A percentile compares a stretch with the other conserved stretches of the same genome.
These are phyloP conservation scores for Pichia heedii DNA, from an alignment of 805 yeast genomes.

Conservation along the genomic window DNA sequence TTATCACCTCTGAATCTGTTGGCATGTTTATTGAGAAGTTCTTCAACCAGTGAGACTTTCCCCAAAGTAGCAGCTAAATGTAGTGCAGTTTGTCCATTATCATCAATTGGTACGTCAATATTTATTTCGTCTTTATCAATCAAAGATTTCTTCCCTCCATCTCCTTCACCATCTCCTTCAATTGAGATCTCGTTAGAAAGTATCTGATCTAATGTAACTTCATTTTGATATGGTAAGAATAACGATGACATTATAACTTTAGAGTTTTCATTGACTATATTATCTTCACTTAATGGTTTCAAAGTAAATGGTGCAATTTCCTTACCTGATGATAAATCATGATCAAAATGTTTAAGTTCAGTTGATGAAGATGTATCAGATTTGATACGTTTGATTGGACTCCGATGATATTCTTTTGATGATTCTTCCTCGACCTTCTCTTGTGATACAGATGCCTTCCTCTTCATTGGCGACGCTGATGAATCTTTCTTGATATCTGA, in stretches of 20 bases:
- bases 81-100: constrained; percentile 83
- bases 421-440: no score
- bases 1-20: constrained; percentile 64
- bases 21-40: constrained; percentile 59
- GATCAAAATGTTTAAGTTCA: constrained; percentile 18
- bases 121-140: constrained; percentile 28
- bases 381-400: background rate
- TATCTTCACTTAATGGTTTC: constrained; percentile 31
- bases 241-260: constrained; percentile 39
- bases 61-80: constrained; percentile 97
- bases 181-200: background rate
- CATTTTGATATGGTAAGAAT: constrained; percentile 36
- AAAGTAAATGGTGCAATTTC: constrained; percentile 41
- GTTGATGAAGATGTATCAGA: no score
- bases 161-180: background rate
- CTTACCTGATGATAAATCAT: constrained; percentile 31
- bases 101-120: constrained; percentile 84
- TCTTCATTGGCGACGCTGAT: no score
- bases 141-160: background rate
- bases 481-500: no score
- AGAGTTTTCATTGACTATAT: constrained; percentile 22
- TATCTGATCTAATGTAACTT: constrained; percentile 14
- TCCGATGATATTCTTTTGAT: no score
- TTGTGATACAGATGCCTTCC: no score
- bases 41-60: constrained; percentile 56